Percentiles rank a stretch among this genome's conserved stretches.
phyloP scores from a whole-genome alignment of 345 rosid genomes.

The Acer yangbiense region DNA sequence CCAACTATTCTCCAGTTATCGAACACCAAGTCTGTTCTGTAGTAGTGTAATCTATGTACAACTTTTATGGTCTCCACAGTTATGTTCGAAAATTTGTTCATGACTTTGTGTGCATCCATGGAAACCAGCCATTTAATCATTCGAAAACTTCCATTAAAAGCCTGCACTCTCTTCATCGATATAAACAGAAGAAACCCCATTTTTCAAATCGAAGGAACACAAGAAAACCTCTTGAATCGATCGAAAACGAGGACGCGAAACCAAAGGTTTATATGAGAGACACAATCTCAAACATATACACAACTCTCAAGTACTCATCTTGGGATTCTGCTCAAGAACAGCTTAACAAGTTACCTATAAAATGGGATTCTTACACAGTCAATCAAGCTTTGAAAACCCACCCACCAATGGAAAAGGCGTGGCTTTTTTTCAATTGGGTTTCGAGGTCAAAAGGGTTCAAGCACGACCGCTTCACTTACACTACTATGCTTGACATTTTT shows the following conservation, averaged over 20 bases:
- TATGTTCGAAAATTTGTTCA: slow-evolving; percentile 19
- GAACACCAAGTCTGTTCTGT: neutral
- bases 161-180: slow-evolving; percentile 42
- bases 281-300: slow-evolving; percentile 53
- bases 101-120: slow-evolving; percentile 18
- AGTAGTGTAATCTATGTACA: slow-evolving; percentile 23
- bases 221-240: slow-evolving; percentile 24
- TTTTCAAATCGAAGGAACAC: slow-evolving; percentile 14
- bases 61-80: slow-evolving; percentile 14
- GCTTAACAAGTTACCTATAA: slow-evolving; percentile 43
- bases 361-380: slow-evolving; percentile 84
- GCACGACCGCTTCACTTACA: slow-evolving; percentile 85
- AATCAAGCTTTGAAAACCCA: slow-evolving; percentile 78
- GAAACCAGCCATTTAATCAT: neutral
- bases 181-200: slow-evolving; percentile 32
- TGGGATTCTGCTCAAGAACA: slow-evolving; percentile 80
- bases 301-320: slow-evolving; percentile 63
- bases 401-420: slow-evolving; percentile 93
- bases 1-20: neutral
- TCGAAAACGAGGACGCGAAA: slow-evolving; percentile 14
- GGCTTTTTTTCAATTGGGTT: slow-evolving; percentile 91
- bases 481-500: slow-evolving; percentile 92
- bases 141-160: slow-evolving; percentile 26
- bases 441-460: slow-evolving; percentile 54
- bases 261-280: slow-evolving; percentile 57